Base-by-base conservation (phyloP, 192 early-diverging fungal genomes). In the Thoreauomyces humboldtii region DNA sequence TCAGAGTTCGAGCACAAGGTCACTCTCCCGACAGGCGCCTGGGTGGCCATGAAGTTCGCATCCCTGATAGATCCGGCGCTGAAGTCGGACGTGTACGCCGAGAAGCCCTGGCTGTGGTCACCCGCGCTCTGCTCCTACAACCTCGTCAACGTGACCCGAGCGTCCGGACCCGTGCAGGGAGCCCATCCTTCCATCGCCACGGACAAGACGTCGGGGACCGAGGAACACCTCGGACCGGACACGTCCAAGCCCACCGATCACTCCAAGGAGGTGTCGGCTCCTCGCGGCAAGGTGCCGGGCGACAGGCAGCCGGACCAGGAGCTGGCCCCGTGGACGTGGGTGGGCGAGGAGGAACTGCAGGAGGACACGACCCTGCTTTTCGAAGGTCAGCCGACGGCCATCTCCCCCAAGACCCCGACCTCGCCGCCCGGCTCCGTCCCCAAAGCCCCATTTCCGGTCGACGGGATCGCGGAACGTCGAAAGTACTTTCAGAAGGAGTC, bases 41-140 rank as follows among this genome's bases (percentile, higher is more conserved):
- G 84, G 51, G 67, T 92, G 41, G 89, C 88, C 1, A 63, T 91
- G 34, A 89, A 86, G 61, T 86, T 91, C 47, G 82, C 88, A 21
- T 82, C 83, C 52, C 79, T 81, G 58, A 89, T 91, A 62, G 91
- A 93, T 70, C 88, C 89, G 7, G 88, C 86, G 21, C 71, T 93
- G 25, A 67, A 88, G 61, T 72, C 77, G 6, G 88, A 93, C 61
- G 65, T 93, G 17, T 85, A 86, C 74, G 55, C 70, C 44, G 88
- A 89, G 5, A 76, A 78, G 44, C 91, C 91, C 12, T 89, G 83
- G 85, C 83, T 89, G 0, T 88, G 79, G 65, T 77, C 73, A 33
- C 89, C 91, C 19, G 70, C 87, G 21, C 73, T 91, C 32, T 86
- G 81, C 33, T 84, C 88, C 0, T 89, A 90, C 87, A 91, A 93